Evolutionary conservation across 176 grass and related monocot species (phyloP).

Genomic region (Aegilops sharonensis): DNA sequence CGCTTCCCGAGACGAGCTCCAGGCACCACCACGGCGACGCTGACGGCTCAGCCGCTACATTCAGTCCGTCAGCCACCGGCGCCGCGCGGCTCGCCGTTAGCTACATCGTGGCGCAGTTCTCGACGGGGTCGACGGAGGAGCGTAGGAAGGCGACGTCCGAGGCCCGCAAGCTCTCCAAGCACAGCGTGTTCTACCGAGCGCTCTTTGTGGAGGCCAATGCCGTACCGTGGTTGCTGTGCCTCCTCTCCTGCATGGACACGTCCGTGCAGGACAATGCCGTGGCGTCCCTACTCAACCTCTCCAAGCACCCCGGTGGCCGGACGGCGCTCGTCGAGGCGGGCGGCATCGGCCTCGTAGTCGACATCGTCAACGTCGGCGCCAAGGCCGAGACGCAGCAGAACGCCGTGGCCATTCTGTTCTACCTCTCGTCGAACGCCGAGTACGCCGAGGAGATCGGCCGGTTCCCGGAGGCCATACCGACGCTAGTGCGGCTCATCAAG

Average conservation of each 20-base stretch:
- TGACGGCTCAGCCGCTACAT: slow-evolving; percentile 11
- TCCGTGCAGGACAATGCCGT: slow-evolving; percentile 70
- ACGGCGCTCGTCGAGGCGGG: slow-evolving; percentile 55
- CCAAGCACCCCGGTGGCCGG: slow-evolving; percentile 65
- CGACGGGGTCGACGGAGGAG: slow-evolving; percentile 43
- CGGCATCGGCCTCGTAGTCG: slow-evolving; percentile 65
- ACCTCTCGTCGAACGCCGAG: slow-evolving; percentile 56
- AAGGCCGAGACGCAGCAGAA: slow-evolving; percentile 61
- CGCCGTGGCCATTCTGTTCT: slow-evolving; percentile 81
- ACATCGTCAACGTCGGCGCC: slow-evolving; percentile 58
- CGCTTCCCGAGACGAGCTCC: slow-evolving; percentile 22
- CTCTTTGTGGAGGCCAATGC: slow-evolving; percentile 63
- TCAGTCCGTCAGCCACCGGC: slow-evolving; percentile 28
- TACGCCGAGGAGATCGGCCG: slow-evolving; percentile 62
- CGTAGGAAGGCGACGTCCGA: slow-evolving; percentile 61
- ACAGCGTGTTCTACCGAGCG: slow-evolving; percentile 55
- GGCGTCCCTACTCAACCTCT: slow-evolving; percentile 61
- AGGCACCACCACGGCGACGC: slow-evolving; percentile 38
- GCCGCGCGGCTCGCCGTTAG: slow-evolving; percentile 45
- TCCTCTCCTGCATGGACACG: slow-evolving; percentile 58
- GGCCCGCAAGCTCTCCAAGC: slow-evolving; percentile 74
- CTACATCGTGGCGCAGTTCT: slow-evolving; percentile 44
- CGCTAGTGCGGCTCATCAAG: slow-evolving; percentile 60
- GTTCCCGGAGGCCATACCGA: slow-evolving; percentile 63
- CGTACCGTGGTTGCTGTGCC: slow-evolving; percentile 74